Percentiles rank a stretch among this genome's conserved stretches.
Evolutionary conservation across 441 rosid genomes (phyloP).

Genomic region (Populus hybrid): DNA sequence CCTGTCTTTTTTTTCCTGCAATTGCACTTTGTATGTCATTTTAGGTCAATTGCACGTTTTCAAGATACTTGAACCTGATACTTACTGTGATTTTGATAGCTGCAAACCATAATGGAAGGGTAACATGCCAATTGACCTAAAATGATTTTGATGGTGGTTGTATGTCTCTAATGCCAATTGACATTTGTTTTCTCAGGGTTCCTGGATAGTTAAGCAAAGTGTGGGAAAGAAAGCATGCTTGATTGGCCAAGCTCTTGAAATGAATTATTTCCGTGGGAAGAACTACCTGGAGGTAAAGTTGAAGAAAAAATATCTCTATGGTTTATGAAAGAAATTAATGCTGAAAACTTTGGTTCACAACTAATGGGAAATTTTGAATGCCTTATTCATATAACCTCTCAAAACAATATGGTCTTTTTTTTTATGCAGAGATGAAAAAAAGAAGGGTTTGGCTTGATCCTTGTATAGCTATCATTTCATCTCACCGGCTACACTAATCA

Average conservation of each 20-base stretch:
- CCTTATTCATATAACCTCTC: no score
- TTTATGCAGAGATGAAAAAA: no score
- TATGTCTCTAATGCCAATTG: slow-evolving; percentile 4
- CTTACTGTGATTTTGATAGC: background rate
- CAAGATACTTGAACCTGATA: background rate
- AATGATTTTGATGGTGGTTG: no score
- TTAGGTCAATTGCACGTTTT: background rate
- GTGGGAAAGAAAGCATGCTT: slow-evolving; percentile 97
- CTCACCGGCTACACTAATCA: no score
- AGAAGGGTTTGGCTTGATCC: no score
- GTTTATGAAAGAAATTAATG: background rate
- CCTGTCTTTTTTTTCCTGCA: background rate
- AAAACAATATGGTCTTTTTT: no score
- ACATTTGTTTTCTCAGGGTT: slow-evolving; percentile 59
- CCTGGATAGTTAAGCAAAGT: slow-evolving; percentile 98
- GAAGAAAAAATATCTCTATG: background rate
- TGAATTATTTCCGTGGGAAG: slow-evolving; percentile 83
- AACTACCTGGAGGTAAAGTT: slow-evolving; percentile 86
- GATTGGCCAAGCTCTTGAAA: slow-evolving; percentile 90
- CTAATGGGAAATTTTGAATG: no score
- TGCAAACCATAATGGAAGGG: no score
- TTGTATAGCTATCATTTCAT: no score
- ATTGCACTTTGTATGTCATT: background rate
- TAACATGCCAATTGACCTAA: no score
- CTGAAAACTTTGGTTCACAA: background rate